Base-by-base conservation (phyloP, 352 stramenopile genomes). In the Phytophthora kernoviae region DNA sequence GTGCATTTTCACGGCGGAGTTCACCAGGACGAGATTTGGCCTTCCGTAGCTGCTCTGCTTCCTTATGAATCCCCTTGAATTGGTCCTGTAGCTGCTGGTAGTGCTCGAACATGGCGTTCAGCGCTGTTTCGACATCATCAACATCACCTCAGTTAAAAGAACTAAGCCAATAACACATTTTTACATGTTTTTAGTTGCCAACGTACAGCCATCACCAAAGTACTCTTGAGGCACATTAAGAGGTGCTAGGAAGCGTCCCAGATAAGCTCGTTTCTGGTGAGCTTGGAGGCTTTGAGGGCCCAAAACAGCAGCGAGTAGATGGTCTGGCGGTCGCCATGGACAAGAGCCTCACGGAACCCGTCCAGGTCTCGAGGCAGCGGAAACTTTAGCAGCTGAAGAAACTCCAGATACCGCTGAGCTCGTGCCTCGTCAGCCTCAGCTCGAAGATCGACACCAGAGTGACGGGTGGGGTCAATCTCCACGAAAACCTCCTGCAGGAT, bases 361-460 rank as follows among this genome's bases (percentile, higher is more conserved):
- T 93, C 85, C 26, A 87, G 49, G 46, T 92, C 81, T 58, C 73
- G 70, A 45, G 81, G 87, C 24, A 97, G 68, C 12, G 89, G 76
- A 61, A 96, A 98, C 74, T 98, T 98, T 66, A 98, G 88, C 44
- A 98, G 75, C 49, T 90, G 75, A 10, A 99, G 79, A 57, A 98
- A 98, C 59, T 96, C 80, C 48, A 96, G 70, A 55, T 98, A 96
- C 21, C 93, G 78, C 24, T 85, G 77, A 15, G 87, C 80, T 18
- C 87, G 67, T 48, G 78, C 68, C 33, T 97, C 86, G 60, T 96
- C 83, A 1, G 81, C 62, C 54, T 96, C 87, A n/a, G 75, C 70
- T 6, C 89, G 82, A 34, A 98, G 51, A 64, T 98, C 90, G 34
- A 96, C 81, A n/a, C 63, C 63, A 34, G 89, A 83, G 58, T 96